A percentile compares a stretch with the other conserved stretches of the same genome.
Conservation (phyloP, 192 early-diverging fungal genomes). For the Rhizophagus prolifer region DNA sequence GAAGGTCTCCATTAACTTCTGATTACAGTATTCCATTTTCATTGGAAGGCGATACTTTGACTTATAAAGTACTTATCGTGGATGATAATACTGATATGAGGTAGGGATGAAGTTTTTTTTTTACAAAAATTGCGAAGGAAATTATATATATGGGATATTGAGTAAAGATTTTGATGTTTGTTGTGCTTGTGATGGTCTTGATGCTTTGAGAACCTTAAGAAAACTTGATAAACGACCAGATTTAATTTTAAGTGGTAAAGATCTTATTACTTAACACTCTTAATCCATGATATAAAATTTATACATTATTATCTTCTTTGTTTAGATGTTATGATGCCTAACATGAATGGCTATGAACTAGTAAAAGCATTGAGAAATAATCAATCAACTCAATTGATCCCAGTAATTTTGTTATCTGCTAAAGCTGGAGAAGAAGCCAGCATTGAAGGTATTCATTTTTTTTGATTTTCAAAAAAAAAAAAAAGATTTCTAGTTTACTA, state of each 20-base stretch:
- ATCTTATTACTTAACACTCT: background rate
- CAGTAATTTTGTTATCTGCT: conserved; percentile 59
- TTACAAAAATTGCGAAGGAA: background rate
- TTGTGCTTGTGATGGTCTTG: conserved; percentile 40
- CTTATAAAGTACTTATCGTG: conserved; percentile 34
- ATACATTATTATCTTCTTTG: background rate
- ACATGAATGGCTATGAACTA: conserved; percentile 57
- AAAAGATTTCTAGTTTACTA: conserved; percentile 29
- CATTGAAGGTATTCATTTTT: conserved; percentile 42
- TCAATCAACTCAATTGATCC: conserved; percentile 41
- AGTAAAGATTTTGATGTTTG: conserved; percentile 38
- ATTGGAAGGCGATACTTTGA: background rate
- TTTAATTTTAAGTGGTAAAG: conserved; percentile 42
- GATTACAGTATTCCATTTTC: background rate
- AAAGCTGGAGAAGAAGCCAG: conserved; percentile 55
- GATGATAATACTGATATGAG: conserved; percentile 52
- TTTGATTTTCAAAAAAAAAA: conserved; percentile 33
- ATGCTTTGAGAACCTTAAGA: conserved; percentile 34
- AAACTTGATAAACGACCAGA: conserved; percentile 9
- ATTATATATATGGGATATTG: conserved; percentile 35
- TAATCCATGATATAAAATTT: background rate
- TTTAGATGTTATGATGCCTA: conserved; percentile 61
- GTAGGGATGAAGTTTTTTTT: background rate
- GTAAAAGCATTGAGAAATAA: conserved; percentile 42
- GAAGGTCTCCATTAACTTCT: background rate